phyloP scores from a whole-genome alignment of 2,329 filamentous ascomycete genomes.

The Sphaerulina musiva region DNA sequence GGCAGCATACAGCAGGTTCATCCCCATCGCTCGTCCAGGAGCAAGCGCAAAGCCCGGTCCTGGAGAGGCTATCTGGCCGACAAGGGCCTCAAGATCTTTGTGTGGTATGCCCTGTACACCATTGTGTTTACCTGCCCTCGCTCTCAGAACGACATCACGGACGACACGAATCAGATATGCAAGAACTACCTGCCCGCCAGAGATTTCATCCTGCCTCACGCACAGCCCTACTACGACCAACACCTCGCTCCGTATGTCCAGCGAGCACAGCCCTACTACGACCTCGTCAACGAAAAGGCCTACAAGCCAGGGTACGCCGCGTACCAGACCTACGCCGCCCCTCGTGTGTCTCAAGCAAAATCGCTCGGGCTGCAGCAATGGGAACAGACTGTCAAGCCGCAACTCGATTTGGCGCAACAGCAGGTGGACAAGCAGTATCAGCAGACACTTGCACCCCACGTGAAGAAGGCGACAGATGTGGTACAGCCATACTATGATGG shows the following conservation, averaged over 20 bases:
- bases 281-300: conserved; percentile 52
- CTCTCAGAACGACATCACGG: conserved; percentile 59
- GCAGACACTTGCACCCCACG: conserved; percentile 63
- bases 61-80: conserved; percentile 24
- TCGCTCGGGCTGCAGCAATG: conserved; percentile 65
- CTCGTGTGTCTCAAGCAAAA: conserved; percentile 61
- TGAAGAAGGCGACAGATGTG: conserved; percentile 54
- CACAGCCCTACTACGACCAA: conserved; percentile 76
- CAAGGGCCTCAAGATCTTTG: conserved; percentile 51
- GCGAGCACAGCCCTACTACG: conserved; percentile 64
- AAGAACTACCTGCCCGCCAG: conserved; percentile 66
- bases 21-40: conserved; percentile 15
- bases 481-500: conserved; percentile 68
- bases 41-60: conserved; percentile 15
- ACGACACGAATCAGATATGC: conserved; percentile 70
- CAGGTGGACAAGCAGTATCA: conserved; percentile 62
- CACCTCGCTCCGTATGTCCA: conserved; percentile 82
- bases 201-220: conserved; percentile 63
- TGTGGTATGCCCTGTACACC: conserved; percentile 81
- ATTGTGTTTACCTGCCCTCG: conserved; percentile 76
- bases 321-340: conserved; percentile 66
- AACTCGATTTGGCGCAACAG: conserved; percentile 58
- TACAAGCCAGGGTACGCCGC: conserved; percentile 60
- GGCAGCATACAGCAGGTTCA: conserved; percentile 12
- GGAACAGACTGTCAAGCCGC: conserved; percentile 70